Conservation (phyloP, 2,329 filamentous ascomycete genomes). For the Fonsecaea pugnacius region DNA sequence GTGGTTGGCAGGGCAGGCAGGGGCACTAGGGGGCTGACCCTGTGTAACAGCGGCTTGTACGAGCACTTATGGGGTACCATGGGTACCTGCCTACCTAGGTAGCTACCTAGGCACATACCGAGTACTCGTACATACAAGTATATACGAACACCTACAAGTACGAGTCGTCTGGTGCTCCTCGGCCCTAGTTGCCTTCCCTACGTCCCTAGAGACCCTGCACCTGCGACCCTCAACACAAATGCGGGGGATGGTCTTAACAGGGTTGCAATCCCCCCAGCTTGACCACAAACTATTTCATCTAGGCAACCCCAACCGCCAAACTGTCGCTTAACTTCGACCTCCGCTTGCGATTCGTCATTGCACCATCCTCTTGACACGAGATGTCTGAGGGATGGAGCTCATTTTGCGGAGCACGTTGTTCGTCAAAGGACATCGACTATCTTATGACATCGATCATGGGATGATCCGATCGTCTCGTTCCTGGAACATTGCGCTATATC, state of each 20-base stretch:
- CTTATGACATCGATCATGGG: slow-evolving; percentile 23
- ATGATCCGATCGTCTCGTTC: slow-evolving; percentile 19
- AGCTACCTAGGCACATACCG: no score
- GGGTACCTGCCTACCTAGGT: no score
- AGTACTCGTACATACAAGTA: no score
- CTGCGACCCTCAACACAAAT: background rate
- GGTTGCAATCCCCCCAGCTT: background rate
- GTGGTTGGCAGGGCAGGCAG: no score
- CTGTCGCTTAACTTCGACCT: slow-evolving; percentile 9
- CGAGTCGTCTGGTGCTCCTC: background rate
- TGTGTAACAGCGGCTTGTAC: no score
- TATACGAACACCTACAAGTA: no score
- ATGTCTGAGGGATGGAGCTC: slow-evolving; percentile 17
- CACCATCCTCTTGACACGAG: slow-evolving; percentile 7
- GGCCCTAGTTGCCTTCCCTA: background rate
- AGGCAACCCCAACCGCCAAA: slow-evolving; percentile 1
- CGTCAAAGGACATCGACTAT: slow-evolving; percentile 6
- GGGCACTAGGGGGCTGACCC: no score
- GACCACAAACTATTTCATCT: background rate
- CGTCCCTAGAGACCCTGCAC: background rate
- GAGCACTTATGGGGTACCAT: no score
- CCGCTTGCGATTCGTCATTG: slow-evolving; percentile 13
- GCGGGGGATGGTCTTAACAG: slow-evolving; percentile 12
- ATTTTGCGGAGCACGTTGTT: slow-evolving; percentile 12
- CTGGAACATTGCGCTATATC: slow-evolving; percentile 10